A percentile compares a stretch with the other conserved stretches of the same genome.
Evolutionary conservation across 306 rosid genomes (phyloP).

Genomic region (Ormosia emarginata): DNA sequence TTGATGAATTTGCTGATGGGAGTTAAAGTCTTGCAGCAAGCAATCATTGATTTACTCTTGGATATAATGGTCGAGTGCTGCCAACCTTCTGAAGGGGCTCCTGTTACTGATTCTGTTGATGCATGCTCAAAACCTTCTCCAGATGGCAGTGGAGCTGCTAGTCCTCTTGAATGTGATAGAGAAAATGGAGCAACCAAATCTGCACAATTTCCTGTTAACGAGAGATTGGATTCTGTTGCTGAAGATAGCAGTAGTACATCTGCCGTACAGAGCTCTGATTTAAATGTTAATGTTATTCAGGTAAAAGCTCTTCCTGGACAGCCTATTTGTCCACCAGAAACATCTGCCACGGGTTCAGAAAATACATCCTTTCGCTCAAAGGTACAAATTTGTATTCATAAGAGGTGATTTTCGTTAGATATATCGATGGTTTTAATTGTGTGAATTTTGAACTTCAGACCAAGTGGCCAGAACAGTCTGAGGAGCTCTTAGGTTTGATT

Average conservation of each 20-base stretch:
- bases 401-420: slow-evolving; percentile 12
- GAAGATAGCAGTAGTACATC: slow-evolving; percentile 66
- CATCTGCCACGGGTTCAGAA: slow-evolving; percentile 68
- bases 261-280: slow-evolving; percentile 90
- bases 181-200: slow-evolving; percentile 67
- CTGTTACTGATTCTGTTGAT: slow-evolving; percentile 55
- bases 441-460: slow-evolving; percentile 55
- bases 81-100: slow-evolving; percentile 85
- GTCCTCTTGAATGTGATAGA: slow-evolving; percentile 53
- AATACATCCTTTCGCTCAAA: slow-evolving; percentile 62
- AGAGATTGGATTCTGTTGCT: slow-evolving; percentile 65
- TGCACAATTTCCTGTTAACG: slow-evolving; percentile 51
- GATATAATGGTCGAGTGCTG: slow-evolving; percentile 99
- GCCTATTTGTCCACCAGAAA: slow-evolving; percentile 79
- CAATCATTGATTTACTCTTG: slow-evolving; percentile 90
- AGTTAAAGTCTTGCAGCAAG: slow-evolving; percentile 96
- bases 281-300: slow-evolving; percentile 40
- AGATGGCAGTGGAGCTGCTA: slow-evolving; percentile 51
- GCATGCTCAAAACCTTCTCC: slow-evolving; percentile 63
- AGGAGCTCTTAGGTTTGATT: slow-evolving; percentile 97
- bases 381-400: slow-evolving; percentile 47
- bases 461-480: slow-evolving; percentile 99
- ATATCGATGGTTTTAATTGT: slow-evolving; percentile 16
- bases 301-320: slow-evolving; percentile 66
- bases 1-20: slow-evolving; percentile 99